Conservation (phyloP, 2,329 filamentous ascomycete species). For the Diaporthe sp. region DNA sequence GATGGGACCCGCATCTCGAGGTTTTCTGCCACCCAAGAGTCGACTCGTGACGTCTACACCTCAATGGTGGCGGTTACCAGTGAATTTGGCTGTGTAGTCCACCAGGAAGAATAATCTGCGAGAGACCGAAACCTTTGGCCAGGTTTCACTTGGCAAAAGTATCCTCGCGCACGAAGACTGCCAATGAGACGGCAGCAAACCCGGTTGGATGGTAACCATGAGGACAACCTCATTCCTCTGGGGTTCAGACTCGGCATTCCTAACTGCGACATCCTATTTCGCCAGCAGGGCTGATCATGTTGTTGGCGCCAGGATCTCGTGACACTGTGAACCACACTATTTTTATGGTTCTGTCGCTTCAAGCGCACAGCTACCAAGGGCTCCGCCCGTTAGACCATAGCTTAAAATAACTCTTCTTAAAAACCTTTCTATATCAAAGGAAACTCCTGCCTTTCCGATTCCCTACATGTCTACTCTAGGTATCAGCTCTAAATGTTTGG, state of each 20-base stretch:
- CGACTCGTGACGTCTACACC: neutral
- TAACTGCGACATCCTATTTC: neutral
- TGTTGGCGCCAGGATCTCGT: too few relatives aligned
- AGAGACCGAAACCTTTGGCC: neutral
- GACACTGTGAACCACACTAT: neutral
- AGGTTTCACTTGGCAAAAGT: constrained; percentile 13
- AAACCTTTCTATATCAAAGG: neutral
- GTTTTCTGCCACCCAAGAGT: neutral
- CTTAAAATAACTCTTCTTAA: neutral
- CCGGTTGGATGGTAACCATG: neutral
- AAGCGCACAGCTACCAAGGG: neutral
- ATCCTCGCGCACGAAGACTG: neutral
- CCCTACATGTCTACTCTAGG: constrained; percentile 7
- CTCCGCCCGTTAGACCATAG: neutral
- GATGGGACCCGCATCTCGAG: neutral
- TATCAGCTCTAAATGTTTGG: neutral
- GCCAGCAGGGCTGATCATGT: neutral
- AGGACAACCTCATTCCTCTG: neutral
- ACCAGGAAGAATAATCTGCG: neutral
- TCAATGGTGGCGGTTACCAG: neutral
- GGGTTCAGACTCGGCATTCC: constrained; percentile 7
- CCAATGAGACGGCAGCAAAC: neutral
- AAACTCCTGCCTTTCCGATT: neutral
- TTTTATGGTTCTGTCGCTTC: neutral
- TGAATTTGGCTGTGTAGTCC: neutral